Percentiles rank a stretch among this genome's conserved stretches.
phyloP scores from a whole-genome alignment of 768 basidiomycete species.

The Mycena capillaripes region DNA sequence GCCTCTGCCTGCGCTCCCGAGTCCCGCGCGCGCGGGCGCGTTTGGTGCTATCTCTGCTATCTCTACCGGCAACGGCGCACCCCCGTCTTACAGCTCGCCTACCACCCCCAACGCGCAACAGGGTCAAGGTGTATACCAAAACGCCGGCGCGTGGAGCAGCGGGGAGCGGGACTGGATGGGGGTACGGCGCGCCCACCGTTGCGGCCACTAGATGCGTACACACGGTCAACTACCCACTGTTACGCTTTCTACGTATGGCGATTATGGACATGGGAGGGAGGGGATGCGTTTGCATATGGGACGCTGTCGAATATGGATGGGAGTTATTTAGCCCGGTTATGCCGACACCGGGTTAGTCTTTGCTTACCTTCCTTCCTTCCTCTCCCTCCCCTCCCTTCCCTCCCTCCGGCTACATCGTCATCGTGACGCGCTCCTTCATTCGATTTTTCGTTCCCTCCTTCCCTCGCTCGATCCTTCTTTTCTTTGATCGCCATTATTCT shows the following conservation, averaged over 20 bases:
- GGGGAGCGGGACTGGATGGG: slow-evolving; percentile 31
- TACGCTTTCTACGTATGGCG: too few relatives aligned
- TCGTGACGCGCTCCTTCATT: too few relatives aligned
- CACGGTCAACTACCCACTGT: slow-evolving; percentile 11
- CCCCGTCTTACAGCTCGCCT: too few relatives aligned
- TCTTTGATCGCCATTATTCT: too few relatives aligned
- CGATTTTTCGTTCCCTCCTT: too few relatives aligned
- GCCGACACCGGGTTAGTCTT: slow-evolving; percentile 13
- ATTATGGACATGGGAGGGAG: too few relatives aligned
- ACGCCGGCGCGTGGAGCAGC: slow-evolving; percentile 26
- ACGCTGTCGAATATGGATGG: slow-evolving; percentile 10
- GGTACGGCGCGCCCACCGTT: slow-evolving; percentile 22
- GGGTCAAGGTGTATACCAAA: background rate
- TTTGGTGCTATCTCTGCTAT: background rate
- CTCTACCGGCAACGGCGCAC: background rate
- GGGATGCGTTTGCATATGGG: too few relatives aligned
- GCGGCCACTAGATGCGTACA: slow-evolving; percentile 25
- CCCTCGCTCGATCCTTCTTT: too few relatives aligned
- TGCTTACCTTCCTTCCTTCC: too few relatives aligned
- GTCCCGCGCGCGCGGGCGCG: slow-evolving; percentile 30
- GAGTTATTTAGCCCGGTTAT: slow-evolving; percentile 30
- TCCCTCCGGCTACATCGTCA: too few relatives aligned
- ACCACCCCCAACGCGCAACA: too few relatives aligned
- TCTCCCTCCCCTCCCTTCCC: too few relatives aligned
- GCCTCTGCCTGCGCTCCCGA: slow-evolving; percentile 54